Conservation (phyloP, 352 stramenopile species). For the Detonula confervacea region DNA sequence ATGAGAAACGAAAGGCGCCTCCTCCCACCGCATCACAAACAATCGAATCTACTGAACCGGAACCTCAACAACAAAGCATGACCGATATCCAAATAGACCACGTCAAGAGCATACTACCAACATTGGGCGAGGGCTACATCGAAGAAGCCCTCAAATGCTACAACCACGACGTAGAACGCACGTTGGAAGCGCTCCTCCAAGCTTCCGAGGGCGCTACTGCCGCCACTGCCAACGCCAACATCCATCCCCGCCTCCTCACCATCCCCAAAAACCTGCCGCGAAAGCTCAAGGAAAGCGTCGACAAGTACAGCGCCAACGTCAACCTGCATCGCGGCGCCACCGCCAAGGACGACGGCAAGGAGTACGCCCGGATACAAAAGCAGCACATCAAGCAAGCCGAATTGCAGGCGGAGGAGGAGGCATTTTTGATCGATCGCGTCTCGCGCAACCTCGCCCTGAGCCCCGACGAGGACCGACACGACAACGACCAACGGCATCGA, state of each 20-base stretch:
- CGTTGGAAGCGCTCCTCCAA: slow-evolving; percentile 60
- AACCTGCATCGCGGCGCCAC: slow-evolving; percentile 47
- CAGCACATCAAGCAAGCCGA: slow-evolving; percentile 42
- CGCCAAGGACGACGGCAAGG: slow-evolving; percentile 49
- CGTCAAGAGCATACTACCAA: slow-evolving; percentile 63
- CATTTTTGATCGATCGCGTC: slow-evolving; percentile 52
- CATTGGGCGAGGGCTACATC: slow-evolving; percentile 80
- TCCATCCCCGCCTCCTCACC: slow-evolving; percentile 48
- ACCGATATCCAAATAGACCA: slow-evolving; percentile 67
- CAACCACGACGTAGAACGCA: slow-evolving; percentile 64
- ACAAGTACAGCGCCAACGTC: slow-evolving; percentile 52
- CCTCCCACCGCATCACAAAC: neutral
- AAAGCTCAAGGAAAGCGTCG: slow-evolving; percentile 40
- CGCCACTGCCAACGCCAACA: too few relatives aligned
- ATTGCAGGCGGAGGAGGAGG: slow-evolving; percentile 57
- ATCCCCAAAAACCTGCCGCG: slow-evolving; percentile 54
- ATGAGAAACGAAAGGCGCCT: neutral
- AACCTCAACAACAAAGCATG: slow-evolving; percentile 32
- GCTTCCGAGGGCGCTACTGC: slow-evolving; percentile 26
- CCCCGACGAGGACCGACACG: neutral
- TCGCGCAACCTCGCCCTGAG: slow-evolving; percentile 20
- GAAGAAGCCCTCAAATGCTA: slow-evolving; percentile 75
- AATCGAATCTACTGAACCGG: neutral
- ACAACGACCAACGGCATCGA: slow-evolving; percentile 12
- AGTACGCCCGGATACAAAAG: slow-evolving; percentile 55